These are phyloP conservation scores for Spongospora subterranea DNA, from an alignment of 208 protist genomes.

Conservation along the genomic window DNA sequence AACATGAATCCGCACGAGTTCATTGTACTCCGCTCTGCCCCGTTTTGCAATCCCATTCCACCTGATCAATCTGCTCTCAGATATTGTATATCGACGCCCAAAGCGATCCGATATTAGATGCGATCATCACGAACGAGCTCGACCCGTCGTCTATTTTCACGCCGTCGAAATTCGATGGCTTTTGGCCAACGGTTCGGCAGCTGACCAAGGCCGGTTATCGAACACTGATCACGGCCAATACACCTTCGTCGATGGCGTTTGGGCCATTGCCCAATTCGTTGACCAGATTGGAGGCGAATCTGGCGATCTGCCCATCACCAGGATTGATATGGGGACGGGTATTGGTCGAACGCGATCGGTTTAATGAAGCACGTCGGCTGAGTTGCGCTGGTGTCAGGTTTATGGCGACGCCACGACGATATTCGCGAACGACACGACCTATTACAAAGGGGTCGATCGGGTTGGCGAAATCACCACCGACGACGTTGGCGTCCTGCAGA, in stretches of 20 bases:
- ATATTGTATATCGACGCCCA: background rate
- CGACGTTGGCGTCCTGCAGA: background rate
- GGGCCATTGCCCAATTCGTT: background rate
- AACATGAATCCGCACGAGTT: background rate
- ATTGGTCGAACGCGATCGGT: too few species aligned
- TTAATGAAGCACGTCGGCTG: background rate
- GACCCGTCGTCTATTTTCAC: background rate
- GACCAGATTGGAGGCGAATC: too few species aligned
- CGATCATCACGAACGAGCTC: background rate
- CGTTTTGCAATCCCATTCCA: too few species aligned
- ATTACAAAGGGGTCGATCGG: background rate
- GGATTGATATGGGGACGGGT: background rate
- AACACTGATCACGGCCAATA: background rate
- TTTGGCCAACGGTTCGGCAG: background rate
- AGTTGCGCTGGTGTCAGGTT: background rate
- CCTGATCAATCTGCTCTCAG: background rate
- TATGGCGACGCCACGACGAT: background rate
- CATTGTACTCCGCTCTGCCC: background rate
- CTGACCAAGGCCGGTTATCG: background rate
- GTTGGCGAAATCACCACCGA: background rate
- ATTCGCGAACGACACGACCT: background rate
- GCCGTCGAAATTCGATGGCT: background rate
- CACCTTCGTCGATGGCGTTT: background rate
- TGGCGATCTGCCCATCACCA: too few species aligned
- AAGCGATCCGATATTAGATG: background rate